Evolutionary conservation across 352 stramenopile genomes (phyloP).

Genomic region (Pythium apleroticum): DNA sequence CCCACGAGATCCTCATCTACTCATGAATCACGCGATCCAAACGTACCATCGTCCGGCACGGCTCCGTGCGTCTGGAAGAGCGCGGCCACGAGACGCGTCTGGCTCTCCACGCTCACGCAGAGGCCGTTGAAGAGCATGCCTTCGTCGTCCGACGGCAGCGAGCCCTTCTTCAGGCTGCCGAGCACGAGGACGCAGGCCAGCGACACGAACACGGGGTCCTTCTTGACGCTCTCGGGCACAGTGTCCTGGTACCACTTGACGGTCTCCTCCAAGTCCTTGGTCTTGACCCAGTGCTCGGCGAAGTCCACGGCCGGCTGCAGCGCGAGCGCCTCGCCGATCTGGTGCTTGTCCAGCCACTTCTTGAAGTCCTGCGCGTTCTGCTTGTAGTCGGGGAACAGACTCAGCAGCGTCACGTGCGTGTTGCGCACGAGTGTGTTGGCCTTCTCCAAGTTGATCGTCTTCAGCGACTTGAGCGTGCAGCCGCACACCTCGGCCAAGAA

Average conservation of each 20-base stretch:
- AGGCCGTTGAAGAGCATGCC: constrained; percentile 76
- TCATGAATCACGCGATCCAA: no score
- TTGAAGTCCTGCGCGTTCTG: constrained; percentile 53
- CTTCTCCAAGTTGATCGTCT: constrained; percentile 39
- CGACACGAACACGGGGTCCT: constrained; percentile 59
- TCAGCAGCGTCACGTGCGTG: constrained; percentile 57
- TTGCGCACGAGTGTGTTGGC: constrained; percentile 48
- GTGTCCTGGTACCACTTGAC: constrained; percentile 58
- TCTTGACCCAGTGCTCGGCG: constrained; percentile 44
- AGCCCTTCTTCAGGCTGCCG: constrained; percentile 44
- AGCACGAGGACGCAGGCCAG: constrained; percentile 74
- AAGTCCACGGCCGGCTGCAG: constrained; percentile 62
- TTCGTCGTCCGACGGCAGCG: constrained; percentile 54
- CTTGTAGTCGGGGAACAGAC: constrained; percentile 54
- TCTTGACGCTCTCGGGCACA: constrained; percentile 47
- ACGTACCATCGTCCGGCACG: constrained; percentile 47
- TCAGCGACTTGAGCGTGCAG: constrained; percentile 48
- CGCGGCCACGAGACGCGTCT: constrained; percentile 57
- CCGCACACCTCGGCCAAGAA: constrained; percentile 60
- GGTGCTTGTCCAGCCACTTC: constrained; percentile 68
- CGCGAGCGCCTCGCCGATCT: constrained; percentile 50
- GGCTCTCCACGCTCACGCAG: constrained; percentile 59
- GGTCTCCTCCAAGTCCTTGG: constrained; percentile 46
- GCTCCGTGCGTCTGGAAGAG: constrained; percentile 60
- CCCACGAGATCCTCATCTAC: no score